These are phyloP conservation scores for Pseudozyma sp. DNA, from an alignment of 1,284 basidiomycete species.

Conservation along the genomic window DNA sequence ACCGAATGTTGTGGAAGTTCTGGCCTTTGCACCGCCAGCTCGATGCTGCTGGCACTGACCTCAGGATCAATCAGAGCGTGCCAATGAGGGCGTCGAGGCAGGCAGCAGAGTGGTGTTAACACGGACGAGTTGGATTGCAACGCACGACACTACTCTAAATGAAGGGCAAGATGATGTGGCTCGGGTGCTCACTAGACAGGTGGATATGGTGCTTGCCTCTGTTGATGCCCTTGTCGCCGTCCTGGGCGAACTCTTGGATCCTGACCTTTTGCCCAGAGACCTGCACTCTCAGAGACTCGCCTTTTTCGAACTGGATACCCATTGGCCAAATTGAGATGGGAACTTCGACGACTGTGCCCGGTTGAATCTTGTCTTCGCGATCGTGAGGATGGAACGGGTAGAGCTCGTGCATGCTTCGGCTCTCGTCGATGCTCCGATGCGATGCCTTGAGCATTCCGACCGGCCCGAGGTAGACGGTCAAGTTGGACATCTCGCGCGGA, in stretches of 20 bases:
- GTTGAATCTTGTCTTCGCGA: constrained; percentile 1
- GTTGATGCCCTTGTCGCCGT: constrained; percentile 8
- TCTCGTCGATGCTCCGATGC: constrained; percentile 9
- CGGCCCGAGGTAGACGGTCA: constrained; percentile 6
- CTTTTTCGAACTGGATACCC: constrained; percentile 7
- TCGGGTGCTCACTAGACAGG: neutral
- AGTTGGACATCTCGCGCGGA: constrained; percentile 5
- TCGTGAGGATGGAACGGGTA: constrained; percentile 18
- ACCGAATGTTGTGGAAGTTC: too few species aligned
- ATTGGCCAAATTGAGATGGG: constrained; percentile 7
- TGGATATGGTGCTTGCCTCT: constrained; percentile 8
- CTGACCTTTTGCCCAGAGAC: constrained; percentile 4
- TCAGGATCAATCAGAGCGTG: too few species aligned
- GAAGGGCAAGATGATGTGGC: constrained; percentile 11
- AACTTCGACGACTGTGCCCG: constrained; percentile 8
- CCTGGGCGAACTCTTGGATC: neutral
- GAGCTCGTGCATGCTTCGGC: constrained; percentile 1
- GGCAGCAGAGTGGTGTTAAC: too few species aligned
- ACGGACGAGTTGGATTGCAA: neutral
- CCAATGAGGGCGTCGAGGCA: too few species aligned
- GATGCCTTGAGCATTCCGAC: constrained; percentile 13
- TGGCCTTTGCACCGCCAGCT: too few species aligned
- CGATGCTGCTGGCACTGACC: too few species aligned
- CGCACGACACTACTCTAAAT: neutral
- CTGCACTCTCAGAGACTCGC: constrained; percentile 8